A percentile compares a stretch with the other conserved stretches of the same genome.
Conservation (phyloP, 768 basidiomycete species). For the Panaeolus papilionaceus region DNA sequence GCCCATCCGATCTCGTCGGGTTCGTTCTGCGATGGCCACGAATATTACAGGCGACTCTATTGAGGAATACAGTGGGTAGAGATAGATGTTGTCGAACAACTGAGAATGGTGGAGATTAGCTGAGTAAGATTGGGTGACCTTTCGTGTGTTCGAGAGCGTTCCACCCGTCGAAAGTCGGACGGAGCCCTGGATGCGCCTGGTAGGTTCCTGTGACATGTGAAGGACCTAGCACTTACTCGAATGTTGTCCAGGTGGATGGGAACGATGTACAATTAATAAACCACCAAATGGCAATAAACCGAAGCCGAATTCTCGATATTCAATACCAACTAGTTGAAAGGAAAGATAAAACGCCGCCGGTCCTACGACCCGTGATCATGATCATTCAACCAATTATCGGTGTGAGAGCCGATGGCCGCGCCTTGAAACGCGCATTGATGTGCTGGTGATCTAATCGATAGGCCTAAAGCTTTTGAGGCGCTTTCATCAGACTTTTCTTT, state of each 20-base stretch:
- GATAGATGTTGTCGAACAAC: background rate
- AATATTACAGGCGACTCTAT: background rate
- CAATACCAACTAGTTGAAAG: background rate
- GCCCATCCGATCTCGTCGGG: background rate
- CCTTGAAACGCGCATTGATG: background rate
- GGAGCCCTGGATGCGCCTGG: background rate
- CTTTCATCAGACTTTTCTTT: constrained; percentile 8
- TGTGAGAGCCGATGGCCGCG: background rate
- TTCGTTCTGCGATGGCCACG: background rate
- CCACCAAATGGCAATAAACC: background rate
- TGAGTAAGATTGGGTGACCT: background rate
- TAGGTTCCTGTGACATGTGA: background rate
- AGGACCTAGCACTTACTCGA: background rate
- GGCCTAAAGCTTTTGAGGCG: constrained; percentile 12
- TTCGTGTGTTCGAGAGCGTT: constrained; percentile 4
- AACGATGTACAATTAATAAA: background rate
- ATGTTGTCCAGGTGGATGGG: background rate
- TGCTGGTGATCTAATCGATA: constrained; percentile 7
- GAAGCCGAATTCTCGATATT: background rate
- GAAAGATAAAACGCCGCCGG: constrained; percentile 1
- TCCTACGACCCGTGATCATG: constrained; percentile 1
- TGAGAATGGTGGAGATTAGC: background rate
- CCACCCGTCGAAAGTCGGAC: constrained; percentile 8
- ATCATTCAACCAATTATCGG: background rate
- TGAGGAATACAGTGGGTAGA: background rate